Base-by-base conservation (phyloP, 208 protist species). In the Crithidia sp. region DNA sequence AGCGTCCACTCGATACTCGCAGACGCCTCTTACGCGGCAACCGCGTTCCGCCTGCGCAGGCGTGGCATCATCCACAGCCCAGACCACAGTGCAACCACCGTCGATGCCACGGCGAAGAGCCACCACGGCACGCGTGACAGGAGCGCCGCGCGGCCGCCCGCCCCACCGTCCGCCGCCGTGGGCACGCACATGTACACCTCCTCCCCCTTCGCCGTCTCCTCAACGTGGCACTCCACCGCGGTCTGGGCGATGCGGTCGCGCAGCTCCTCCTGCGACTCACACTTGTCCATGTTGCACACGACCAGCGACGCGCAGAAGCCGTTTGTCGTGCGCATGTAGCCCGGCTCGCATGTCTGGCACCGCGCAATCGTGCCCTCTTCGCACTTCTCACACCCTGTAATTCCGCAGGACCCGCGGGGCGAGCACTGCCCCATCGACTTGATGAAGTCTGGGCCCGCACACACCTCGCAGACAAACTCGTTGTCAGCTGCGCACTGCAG, bases 251-350 rank as follows among this genome's bases (percentile, higher is more conserved):
- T 56, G 39, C 59, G 69, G 16, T n/a, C 53, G 52, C 52, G 64
- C 59, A 53, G 40, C 10, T n/a, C 57, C 59, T 66, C 69, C 45
- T 60, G 12, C 39, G 60, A 16, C 39, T 37, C 59, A 17, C 69
- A 74, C 16, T 50, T 52, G 41, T 74, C 50, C 69, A 74, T 74
- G 57, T 58, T 43, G 41, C 69, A 74, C 50, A 61, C 69, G 43
- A 74, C 69, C 7, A 57, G 44, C 2, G 69, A 67, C 2, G 69
- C 60, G 17, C 69, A 74, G 47, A 74, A 47, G 16, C 69, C 69
- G 52, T 67, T 67, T n/a, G 7, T 36, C 36, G 69, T 67, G 47
- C 47, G 69, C 59, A 63, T 50, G 59, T 74, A 74, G 50, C 69
- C 60, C 10, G 59, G 14, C 40, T 60, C 41, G 41, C 69, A 74